phyloP scores from a whole-genome alignment of 768 basidiomycete species.

The Cystobasidiopsis lactophilus region DNA sequence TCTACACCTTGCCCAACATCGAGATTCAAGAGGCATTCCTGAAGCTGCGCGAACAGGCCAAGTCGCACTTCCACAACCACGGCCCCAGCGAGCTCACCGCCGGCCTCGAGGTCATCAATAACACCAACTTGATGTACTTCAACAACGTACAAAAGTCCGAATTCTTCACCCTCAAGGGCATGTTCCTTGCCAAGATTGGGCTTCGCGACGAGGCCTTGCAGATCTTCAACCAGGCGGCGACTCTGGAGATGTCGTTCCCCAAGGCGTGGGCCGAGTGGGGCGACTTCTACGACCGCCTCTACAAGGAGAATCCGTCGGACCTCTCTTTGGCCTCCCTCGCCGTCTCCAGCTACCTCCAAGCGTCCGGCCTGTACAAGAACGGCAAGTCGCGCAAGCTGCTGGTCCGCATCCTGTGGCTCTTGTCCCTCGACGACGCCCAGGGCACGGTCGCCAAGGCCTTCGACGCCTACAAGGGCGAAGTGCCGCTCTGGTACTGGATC shows the following conservation, averaged over 20 bases:
- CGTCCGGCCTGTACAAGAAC: conserved; percentile 82
- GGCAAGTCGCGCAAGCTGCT: conserved; percentile 79
- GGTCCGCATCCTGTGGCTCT: conserved; percentile 80
- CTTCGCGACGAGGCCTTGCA: conserved; percentile 63
- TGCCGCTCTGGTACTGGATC: conserved; percentile 98
- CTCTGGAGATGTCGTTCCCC: conserved; percentile 78
- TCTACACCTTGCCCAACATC: conserved; percentile 96
- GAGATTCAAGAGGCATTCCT: conserved; percentile 99
- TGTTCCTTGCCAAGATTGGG: conserved; percentile 79
- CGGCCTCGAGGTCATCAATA: conserved; percentile 95
- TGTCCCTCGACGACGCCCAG: conserved; percentile 62
- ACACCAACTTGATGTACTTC: conserved; percentile 97
- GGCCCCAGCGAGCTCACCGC: conserved; percentile 76
- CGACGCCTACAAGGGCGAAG: conserved; percentile 74
- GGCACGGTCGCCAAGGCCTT: conserved; percentile 23
- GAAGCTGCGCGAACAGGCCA: conserved; percentile 92
- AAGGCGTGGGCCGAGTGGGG: conserved; percentile 99
- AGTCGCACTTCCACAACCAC: conserved; percentile 89
- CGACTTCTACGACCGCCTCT: conserved; percentile 72
- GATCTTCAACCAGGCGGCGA: conserved; percentile 85
- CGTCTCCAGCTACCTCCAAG: conserved; percentile 92
- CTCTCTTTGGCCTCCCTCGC: conserved; percentile 56
- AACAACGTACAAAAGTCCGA: conserved; percentile 84
- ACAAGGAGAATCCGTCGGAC: conserved; percentile 51
- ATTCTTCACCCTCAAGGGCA: conserved; percentile 93